A percentile compares a stretch with the other conserved stretches of the same genome.
Conservation (phyloP, 768 basidiomycete species). For the Tulasnella sp. region DNA sequence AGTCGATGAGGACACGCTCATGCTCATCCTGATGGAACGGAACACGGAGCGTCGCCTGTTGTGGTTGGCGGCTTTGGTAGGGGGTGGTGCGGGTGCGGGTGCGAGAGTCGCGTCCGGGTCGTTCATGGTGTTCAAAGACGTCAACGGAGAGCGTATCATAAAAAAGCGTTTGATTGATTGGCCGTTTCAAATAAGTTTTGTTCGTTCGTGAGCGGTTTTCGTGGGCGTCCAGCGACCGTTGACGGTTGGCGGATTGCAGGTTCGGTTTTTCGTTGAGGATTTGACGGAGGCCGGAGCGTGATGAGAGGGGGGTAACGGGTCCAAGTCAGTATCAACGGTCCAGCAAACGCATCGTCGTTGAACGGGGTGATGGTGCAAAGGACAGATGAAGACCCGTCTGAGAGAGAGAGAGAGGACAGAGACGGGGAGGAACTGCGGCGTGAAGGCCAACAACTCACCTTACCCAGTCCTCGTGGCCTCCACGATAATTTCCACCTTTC, state of each 20-base stretch:
- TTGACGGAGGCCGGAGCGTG: neutral
- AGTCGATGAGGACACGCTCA: conserved; percentile 2
- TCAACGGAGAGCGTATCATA: neutral
- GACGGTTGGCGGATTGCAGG: neutral
- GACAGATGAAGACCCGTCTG: neutral
- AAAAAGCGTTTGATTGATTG: neutral
- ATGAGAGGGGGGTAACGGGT: neutral
- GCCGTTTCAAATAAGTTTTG: neutral
- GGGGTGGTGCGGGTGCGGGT: neutral
- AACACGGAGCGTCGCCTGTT: conserved; percentile 7
- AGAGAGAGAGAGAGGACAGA: neutral
- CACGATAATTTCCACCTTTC: neutral
- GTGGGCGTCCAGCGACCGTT: neutral
- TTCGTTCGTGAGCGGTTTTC: neutral
- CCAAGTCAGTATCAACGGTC: neutral
- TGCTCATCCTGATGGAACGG: conserved; percentile 10
- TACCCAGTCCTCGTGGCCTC: conserved; percentile 3
- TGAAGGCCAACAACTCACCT: neutral
- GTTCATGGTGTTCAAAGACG: neutral
- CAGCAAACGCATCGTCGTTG: neutral
- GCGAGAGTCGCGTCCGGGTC: neutral
- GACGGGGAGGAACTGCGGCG: neutral
- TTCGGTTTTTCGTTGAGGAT: neutral
- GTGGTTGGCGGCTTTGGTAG: neutral
- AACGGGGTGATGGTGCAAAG: neutral